A percentile compares a stretch with the other conserved stretches of the same genome.
phyloP scores from a whole-genome alignment of 179 eudicot genomes.

The Vitellaria paradoxa region DNA sequence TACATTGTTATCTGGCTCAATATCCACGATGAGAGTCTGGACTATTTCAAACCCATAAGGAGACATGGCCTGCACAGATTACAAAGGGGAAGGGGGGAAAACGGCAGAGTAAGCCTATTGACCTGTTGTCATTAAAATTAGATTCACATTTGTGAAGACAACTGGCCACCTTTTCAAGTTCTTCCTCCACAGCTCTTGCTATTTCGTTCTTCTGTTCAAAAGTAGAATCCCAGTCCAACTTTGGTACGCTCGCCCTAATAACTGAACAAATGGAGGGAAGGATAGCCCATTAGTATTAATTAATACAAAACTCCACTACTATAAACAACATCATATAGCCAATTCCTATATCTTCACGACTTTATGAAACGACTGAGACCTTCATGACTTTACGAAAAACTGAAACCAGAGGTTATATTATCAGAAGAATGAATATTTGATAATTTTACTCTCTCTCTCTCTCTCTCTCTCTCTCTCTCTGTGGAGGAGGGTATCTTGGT shows the following conservation, averaged over 20 bases:
- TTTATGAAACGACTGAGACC: no score
- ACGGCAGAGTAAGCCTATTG: neutral
- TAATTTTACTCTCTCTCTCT: no score
- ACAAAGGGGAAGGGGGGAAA: neutral
- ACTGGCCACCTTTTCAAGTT: conserved; percentile 40
- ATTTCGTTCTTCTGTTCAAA: conserved; percentile 48
- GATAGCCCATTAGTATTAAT: conserved; percentile 3
- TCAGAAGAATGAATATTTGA: no score
- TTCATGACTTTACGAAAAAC: no score
- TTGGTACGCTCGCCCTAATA: conserved; percentile 46
- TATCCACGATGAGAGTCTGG: conserved; percentile 46
- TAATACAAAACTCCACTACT: conserved; percentile 1
- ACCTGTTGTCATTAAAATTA: neutral
- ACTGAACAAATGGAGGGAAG: conserved; percentile 20
- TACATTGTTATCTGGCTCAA: conserved; percentile 44
- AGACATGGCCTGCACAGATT: conserved; percentile 39
- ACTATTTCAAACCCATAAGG: conserved; percentile 46
- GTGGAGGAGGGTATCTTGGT: neutral
- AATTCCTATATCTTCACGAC: no score
- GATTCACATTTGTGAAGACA: neutral
- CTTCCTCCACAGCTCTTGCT: conserved; percentile 44
- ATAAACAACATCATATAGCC: no score
- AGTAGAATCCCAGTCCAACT: conserved; percentile 29
- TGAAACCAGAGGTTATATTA: no score
- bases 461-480: no score